Evolutionary conservation across 371 early-diverging fungal genomes (phyloP), one percentile per base, ranked within the genome.

Genomic region (Batkoa obscura): DNA sequence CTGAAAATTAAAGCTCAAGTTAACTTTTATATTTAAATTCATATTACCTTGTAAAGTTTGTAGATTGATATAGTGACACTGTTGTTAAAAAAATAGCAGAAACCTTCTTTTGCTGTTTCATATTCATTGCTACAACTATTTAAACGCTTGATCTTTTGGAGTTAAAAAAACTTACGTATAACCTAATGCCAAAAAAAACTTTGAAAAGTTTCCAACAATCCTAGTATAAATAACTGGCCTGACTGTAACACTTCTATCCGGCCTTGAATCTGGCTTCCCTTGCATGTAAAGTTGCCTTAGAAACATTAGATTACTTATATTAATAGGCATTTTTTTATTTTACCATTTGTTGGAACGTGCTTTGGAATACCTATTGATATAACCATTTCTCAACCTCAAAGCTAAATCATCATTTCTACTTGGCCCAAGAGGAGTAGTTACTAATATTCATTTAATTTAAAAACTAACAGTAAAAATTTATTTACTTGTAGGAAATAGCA

Each of bases 31-130:
- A 30, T 49, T n/a, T n/a, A n/a, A n/a, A n/a, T 3, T 31, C 10
- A 35, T 5, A 6, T 10, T 53, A 53, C 53, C 39, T 38, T 53
- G 38, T 53, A 53, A 8, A 53, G 39, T 17, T 53, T 53, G n/a
- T 53, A 53, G 23, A 53, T 53, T 15, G 15, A 37, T 2, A 53
- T 53, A 5, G 39, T 4, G 3, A 53, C 15, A 38, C 4, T 32
- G 3, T 53, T 39, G 35, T 53, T 53, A 23, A 38, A 53, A 34
- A 32, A 53, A 34, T 53, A 53, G 3, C 15, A 15, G 23, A 53
- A 53, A 39, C 53, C 53, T 39, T 53, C 53, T 38, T 53, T 53
- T 2, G 53, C 53, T 35, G 39, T 15, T 53, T 53, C 53, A 53
- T 38, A 30, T 30, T 53, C 32, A 5, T 38, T 38, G 9, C 53